These are phyloP conservation scores for Globisporangium mamillatum DNA, from an alignment of 352 stramenopile species.

Conservation along the genomic window DNA sequence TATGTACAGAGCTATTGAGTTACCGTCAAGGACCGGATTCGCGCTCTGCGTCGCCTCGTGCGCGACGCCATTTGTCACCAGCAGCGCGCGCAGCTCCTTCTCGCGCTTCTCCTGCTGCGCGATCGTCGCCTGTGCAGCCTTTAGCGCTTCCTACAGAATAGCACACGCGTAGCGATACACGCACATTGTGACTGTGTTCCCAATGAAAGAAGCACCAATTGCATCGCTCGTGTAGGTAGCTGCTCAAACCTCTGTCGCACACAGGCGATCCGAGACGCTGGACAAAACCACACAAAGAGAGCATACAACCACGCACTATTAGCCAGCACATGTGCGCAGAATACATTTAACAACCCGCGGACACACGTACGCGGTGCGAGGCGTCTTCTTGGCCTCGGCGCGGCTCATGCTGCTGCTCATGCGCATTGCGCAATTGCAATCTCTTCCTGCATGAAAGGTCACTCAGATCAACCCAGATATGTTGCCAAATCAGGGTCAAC, in stretches of 20 bases:
- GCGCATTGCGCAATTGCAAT: not conserved
- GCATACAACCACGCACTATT: not conserved
- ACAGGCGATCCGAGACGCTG: conserved; percentile 49
- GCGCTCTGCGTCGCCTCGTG: conserved; percentile 22
- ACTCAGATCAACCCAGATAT: not conserved
- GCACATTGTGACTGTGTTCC: not conserved
- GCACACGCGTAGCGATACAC: not conserved
- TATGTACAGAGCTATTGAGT: not conserved
- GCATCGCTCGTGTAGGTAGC: not conserved
- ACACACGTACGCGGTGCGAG: conserved; percentile 27
- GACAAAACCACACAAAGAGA: not conserved
- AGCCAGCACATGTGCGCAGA: not conserved
- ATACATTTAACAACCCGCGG: not conserved
- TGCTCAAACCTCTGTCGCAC: conserved; percentile 41
- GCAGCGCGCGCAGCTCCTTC: conserved; percentile 49
- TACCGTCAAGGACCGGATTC: conserved; percentile 50
- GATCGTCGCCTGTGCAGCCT: conserved; percentile 53
- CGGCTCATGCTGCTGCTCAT: conserved; percentile 16
- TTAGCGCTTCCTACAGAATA: conserved; percentile 40
- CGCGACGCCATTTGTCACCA: conserved; percentile 40
- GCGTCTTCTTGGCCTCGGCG: conserved; percentile 36
- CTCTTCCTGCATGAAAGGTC: not conserved
- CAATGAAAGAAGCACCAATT: not conserved
- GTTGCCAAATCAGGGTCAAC: not conserved
- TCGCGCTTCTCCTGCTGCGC: conserved; percentile 58